phyloP scores from a whole-genome alignment of 2,329 filamentous ascomycete species.

The Scedosporium minutisporum region DNA sequence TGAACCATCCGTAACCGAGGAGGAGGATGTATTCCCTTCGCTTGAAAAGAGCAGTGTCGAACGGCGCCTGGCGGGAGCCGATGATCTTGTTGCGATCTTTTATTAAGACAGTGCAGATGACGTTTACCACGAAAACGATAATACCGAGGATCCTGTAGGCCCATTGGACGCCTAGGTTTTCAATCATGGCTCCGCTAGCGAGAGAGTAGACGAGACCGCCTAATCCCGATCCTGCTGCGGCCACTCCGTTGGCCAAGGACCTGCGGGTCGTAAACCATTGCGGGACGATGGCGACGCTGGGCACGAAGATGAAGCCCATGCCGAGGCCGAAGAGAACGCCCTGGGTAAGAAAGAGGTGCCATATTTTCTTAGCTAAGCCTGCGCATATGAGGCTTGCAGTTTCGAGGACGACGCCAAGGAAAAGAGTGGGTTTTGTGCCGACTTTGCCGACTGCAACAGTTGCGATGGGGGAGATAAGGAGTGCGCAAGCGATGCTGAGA shows the following conservation, averaged over 20 bases:
- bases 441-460: slow-evolving; percentile 50
- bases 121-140: slow-evolving; percentile 54
- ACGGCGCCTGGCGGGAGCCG: slow-evolving; percentile 56
- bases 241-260: slow-evolving; percentile 60
- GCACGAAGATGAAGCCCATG: slow-evolving; percentile 68
- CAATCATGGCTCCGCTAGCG: slow-evolving; percentile 58
- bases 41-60: slow-evolving; percentile 54
- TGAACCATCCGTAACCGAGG: slow-evolving; percentile 59
- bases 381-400: slow-evolving; percentile 57
- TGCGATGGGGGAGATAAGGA: slow-evolving; percentile 59
- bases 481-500: slow-evolving; percentile 32
- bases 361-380: slow-evolving; percentile 58
- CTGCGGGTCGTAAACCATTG: slow-evolving; percentile 66
- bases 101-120: slow-evolving; percentile 51
- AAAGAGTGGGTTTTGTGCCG: slow-evolving; percentile 55
- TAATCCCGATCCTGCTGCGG: slow-evolving; percentile 60
- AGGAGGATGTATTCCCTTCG: slow-evolving; percentile 54
- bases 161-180: slow-evolving; percentile 54
- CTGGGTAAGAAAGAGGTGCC: slow-evolving; percentile 68
- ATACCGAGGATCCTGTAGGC: slow-evolving; percentile 57
- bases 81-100: slow-evolving; percentile 64
- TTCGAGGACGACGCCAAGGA: slow-evolving; percentile 56
- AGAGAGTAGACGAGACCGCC: slow-evolving; percentile 65
- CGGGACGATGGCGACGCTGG: slow-evolving; percentile 55
- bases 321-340: slow-evolving; percentile 69